Percentiles rank a stretch among this genome's conserved stretches.
These are phyloP conservation scores for Zarea fungicola DNA, from an alignment of 2,329 filamentous ascomycete species.

Conservation along the genomic window DNA sequence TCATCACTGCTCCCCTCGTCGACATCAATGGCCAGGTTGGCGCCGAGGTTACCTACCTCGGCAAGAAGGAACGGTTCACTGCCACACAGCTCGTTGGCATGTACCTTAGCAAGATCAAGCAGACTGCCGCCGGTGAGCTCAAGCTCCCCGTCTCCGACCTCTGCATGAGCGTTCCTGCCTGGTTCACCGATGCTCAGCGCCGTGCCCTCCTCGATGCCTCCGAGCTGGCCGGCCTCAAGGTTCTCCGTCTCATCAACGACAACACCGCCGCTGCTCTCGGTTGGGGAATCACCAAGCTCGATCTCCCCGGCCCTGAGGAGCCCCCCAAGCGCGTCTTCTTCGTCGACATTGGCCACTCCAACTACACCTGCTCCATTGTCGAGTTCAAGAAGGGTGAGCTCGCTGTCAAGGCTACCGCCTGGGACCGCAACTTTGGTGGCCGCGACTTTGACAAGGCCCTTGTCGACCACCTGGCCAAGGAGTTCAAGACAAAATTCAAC, in stretches of 20 bases:
- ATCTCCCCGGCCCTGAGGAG: slow-evolving; percentile 83
- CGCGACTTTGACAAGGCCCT: slow-evolving; percentile 95
- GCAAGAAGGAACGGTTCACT: slow-evolving; percentile 94
- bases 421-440: slow-evolving; percentile 93
- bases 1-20: slow-evolving; percentile 76
- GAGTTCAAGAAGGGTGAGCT: slow-evolving; percentile 98
- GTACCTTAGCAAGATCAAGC: slow-evolving; percentile 92
- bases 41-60: slow-evolving; percentile 86
- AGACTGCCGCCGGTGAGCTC: slow-evolving; percentile 79
- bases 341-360: slow-evolving; percentile 92
- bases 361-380: slow-evolving; percentile 89
- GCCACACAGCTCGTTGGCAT: slow-evolving; percentile 90
- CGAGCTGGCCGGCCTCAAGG: slow-evolving; percentile 88
- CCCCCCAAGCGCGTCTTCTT: slow-evolving; percentile 87
- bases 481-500: slow-evolving; percentile 98
- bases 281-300: slow-evolving; percentile 96
- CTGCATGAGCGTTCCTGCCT: slow-evolving; percentile 89
- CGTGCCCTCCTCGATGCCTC: slow-evolving; percentile 83
- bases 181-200: slow-evolving; percentile 95
- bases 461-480: slow-evolving; percentile 88
- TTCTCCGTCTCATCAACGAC: slow-evolving; percentile 94
- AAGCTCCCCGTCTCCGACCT: slow-evolving; percentile 89
- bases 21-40: slow-evolving; percentile 93
- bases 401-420: slow-evolving; percentile 85
- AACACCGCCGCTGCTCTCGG: slow-evolving; percentile 93